Evolutionary conservation across 1,284 basidiomycete genomes (phyloP), one percentile per base, ranked within the genome.

Genomic region (Rhizoctonia solani): DNA sequence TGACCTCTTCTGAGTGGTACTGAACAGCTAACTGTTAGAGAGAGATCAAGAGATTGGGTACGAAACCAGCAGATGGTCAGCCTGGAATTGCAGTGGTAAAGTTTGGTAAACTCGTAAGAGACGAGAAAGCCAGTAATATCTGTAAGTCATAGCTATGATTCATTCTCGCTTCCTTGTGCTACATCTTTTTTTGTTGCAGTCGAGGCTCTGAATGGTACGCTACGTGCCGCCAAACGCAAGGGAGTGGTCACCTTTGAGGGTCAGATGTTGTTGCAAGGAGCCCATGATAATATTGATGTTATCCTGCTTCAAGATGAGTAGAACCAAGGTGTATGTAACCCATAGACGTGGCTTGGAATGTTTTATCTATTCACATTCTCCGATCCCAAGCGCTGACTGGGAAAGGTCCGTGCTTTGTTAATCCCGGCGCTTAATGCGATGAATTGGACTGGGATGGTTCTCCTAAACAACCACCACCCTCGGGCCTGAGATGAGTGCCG

Each of bases 211-310:
- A 68, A 67, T 50, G 66, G 66, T 30, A 68, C 66, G 6, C 50
- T 71, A 13, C 66, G 67, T 4, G 68, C 69, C n/a, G 69, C 69
- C 14, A 71, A 71, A 42, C 32, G 54, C 23, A 69, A 69, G 11
- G 53, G 56, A n/a, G 68, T 71, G 8, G 50, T 71, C 4, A 44
- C 54, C 5, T 71, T 69, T 37, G 41, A 71, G 21, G 53, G 56
- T 13, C 54, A 69, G 29, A 56, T 71, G 25, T 41, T 71, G 46
- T 41, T 71, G 34, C 69, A 71, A 67, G 69, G 69, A n/a, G 68
- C 56, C 1, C 69, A 71, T 37, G 69, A 71, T 42, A 39, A 71
- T 23, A 65, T 71, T 6, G 67, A 68, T 27, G 58, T 68, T 14
- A 29, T 68, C 16, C 25, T 68, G 13, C 39, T 68, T 13, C 46